These are phyloP conservation scores for Brettanomyces anomalus DNA, from an alignment of 805 yeast species.

Conservation along the genomic window DNA sequence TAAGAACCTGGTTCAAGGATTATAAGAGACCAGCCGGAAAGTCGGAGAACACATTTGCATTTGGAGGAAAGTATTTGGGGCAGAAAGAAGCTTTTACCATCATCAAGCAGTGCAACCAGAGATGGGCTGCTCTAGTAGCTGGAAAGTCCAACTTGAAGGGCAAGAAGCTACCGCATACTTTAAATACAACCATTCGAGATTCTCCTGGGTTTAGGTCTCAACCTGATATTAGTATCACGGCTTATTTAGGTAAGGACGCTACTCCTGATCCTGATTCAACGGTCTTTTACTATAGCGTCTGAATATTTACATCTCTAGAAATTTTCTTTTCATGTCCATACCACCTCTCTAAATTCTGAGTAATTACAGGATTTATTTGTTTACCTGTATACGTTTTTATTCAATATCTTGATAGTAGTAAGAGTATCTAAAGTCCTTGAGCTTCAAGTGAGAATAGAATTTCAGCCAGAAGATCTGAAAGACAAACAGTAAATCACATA, in stretches of 20 bases:
- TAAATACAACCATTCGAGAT: constrained; percentile 29
- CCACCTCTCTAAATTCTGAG: too few relatives aligned
- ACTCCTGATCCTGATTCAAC: constrained; percentile 31
- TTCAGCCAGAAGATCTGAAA: too few relatives aligned
- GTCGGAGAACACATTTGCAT: constrained; percentile 66
- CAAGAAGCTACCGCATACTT: constrained; percentile 22
- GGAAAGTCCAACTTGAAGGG: constrained; percentile 26
- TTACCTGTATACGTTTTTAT: too few relatives aligned
- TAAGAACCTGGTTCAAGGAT: constrained; percentile 73
- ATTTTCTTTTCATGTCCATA: too few relatives aligned
- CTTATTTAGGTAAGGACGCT: constrained; percentile 18
- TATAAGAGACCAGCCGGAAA: constrained; percentile 82
- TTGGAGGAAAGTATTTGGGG: constrained; percentile 41
- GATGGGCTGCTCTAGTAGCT: constrained; percentile 55
- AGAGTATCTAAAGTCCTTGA: too few relatives aligned
- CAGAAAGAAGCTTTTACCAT: constrained; percentile 49
- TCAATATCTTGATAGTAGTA: too few relatives aligned
- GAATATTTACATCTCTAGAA: too few relatives aligned
- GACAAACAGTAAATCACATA: too few relatives aligned
- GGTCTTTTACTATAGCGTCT: constrained; percentile 17
- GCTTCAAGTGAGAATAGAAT: too few relatives aligned
- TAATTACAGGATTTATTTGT: too few relatives aligned
- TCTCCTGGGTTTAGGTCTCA: constrained; percentile 13
- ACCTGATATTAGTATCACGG: neutral
- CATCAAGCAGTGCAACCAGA: constrained; percentile 53